Conservation (phyloP, 2,329 filamentous ascomycete species). For the Arachnomyces sp. region DNA sequence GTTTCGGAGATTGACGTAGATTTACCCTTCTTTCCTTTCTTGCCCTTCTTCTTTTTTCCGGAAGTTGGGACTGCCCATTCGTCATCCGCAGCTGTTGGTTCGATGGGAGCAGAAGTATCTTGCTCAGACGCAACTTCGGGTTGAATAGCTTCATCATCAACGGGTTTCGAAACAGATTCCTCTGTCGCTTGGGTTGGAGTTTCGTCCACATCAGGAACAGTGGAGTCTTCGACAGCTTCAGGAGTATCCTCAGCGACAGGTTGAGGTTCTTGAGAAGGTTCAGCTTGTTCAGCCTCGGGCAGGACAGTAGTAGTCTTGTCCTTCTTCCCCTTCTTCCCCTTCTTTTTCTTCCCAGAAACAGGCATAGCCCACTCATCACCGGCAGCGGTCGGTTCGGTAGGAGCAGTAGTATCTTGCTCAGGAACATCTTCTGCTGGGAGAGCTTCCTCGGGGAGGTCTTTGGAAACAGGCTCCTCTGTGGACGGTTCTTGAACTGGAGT, state of each 20-base stretch:
- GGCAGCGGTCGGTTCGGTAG: neutral
- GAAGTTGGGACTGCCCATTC: constrained; percentile 8
- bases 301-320: constrained; percentile 4
- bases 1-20: constrained; percentile 9
- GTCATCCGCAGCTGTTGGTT: constrained; percentile 10
- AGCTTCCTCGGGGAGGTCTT: neutral
- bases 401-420: neutral
- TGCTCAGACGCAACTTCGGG: constrained; percentile 1
- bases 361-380: neutral
- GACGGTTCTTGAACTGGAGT: neutral
- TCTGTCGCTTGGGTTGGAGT: no score
- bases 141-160: constrained; percentile 3
- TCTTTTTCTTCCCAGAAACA: no score
- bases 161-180: no score
- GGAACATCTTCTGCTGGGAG: neutral
- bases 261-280: no score
- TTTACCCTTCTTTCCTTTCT: constrained; percentile 14
- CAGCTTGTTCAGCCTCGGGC: no score
- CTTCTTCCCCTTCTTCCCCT: constrained; percentile 4
- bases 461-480: neutral
- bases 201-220: neutral
- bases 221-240: neutral
- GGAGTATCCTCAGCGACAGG: neutral
- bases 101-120: neutral
- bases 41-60: constrained; percentile 18